Percentiles rank a stretch among this genome's conserved stretches.
Evolutionary conservation across 1,284 basidiomycete genomes (phyloP).

Genomic region (Vanrija sp.): DNA sequence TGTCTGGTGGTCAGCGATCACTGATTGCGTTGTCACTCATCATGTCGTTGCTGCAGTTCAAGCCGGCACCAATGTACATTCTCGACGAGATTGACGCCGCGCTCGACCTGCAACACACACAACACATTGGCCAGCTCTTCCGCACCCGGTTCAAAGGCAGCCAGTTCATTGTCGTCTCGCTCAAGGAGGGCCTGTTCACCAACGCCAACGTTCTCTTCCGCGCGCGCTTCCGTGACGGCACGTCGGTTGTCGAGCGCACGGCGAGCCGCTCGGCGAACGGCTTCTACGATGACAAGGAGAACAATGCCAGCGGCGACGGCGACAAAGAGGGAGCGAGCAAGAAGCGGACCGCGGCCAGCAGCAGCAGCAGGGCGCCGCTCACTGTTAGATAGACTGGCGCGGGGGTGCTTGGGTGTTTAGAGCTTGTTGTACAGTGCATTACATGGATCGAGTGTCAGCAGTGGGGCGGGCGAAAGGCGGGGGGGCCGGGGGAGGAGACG

Average conservation of each 20-base stretch:
- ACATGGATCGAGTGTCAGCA: no score
- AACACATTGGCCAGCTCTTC: slow-evolving; percentile 96
- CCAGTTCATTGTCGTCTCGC: slow-evolving; percentile 95
- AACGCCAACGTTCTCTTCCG: slow-evolving; percentile 97
- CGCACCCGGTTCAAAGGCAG: slow-evolving; percentile 89
- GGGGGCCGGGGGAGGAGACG: no score
- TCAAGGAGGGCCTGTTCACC: slow-evolving; percentile 96
- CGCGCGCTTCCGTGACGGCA: slow-evolving; percentile 86
- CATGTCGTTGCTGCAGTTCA: slow-evolving; percentile 97
- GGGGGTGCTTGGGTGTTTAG: not conserved
- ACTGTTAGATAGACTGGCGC: not conserved
- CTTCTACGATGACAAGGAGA: slow-evolving; percentile 33
- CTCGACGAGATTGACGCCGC: slow-evolving; percentile 98
- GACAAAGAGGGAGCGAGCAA: not conserved
- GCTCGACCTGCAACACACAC: slow-evolving; percentile 90
- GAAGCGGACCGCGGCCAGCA: not conserved
- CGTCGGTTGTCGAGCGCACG: slow-evolving; percentile 71
- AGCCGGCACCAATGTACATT: slow-evolving; percentile 99
- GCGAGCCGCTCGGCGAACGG: slow-evolving; percentile 26
- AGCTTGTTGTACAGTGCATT: not conserved
- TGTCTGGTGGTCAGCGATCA: slow-evolving; percentile 95
- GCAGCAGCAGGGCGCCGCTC: not conserved
- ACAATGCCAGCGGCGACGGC: not conserved
- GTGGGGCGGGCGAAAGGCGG: no score
- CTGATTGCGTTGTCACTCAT: slow-evolving; percentile 95